Evolutionary conservation across 768 basidiomycete species (phyloP).

Genomic region (Leucocoprinus leucothites): DNA sequence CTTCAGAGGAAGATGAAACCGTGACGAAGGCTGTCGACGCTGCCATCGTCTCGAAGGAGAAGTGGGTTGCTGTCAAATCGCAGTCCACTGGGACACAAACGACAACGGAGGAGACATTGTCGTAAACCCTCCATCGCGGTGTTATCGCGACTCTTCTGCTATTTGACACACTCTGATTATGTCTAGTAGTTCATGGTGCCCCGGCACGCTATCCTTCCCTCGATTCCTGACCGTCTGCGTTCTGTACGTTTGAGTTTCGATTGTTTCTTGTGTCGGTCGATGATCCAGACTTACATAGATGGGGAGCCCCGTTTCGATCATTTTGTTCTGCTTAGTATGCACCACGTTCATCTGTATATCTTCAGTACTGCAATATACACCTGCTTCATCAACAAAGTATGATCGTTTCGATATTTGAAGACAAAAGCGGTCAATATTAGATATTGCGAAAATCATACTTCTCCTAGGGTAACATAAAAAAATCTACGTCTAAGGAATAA

Average conservation of each 20-base stretch:
- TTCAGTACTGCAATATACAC: conserved; percentile 9
- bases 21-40: conserved; percentile 38
- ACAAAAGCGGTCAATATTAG: not conserved
- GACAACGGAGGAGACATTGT: conserved; percentile 1
- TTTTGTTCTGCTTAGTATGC: not conserved
- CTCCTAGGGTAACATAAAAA: conserved; percentile 6
- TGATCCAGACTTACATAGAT: conserved; percentile 13
- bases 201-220: not conserved
- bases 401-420: not conserved
- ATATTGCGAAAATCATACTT: conserved; percentile 5
- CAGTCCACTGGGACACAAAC: conserved; percentile 22
- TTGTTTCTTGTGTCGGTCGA: conserved; percentile 10
- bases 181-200: not conserved
- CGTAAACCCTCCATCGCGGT: not conserved
- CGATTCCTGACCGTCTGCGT: not conserved
- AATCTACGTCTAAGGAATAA: conserved; percentile 5
- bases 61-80: conserved; percentile 76
- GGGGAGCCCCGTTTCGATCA: conserved; percentile 5
- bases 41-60: conserved; percentile 49
- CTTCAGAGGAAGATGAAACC: conserved; percentile 63
- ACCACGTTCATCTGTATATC: not conserved
- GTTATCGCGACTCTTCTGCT: not conserved
- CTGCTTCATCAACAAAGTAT: not conserved
- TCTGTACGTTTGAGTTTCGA: conserved; percentile 10
- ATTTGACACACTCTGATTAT: conserved; percentile 2